Evolutionary conservation across 805 yeast genomes (phyloP), one percentile per base, ranked within the genome.

Genomic region (Wickerhamiella allomyrinae): DNA sequence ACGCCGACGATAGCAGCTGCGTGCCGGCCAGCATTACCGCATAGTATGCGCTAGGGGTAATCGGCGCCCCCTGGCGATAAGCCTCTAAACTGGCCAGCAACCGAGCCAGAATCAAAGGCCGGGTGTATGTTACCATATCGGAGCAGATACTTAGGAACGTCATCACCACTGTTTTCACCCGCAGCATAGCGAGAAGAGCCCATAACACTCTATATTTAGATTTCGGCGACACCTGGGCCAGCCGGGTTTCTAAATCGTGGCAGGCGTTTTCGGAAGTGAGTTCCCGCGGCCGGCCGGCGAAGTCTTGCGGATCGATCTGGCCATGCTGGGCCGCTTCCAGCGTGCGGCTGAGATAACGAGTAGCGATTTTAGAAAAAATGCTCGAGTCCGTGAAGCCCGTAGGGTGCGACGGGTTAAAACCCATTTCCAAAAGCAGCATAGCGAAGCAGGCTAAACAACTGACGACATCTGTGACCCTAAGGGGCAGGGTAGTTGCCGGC

Each of bases 81-180:
- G n/a, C n/a, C 14, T 24, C 15, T 25, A 49, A 23, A 19, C 43
- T 34, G 6, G 29, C 13, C 36, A 49, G 22, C 25, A 49, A 48
- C 15, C 17, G 10, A 7, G 50, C 43, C 3, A 49, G 43, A 2
- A 48, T 22, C 2, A 39, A 19, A 9, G 53, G 51, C n/a, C 48
- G 41, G 8, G 38, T 13, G 29, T 49, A 49, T 3, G 45, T 37
- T 11, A 48, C 24, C 15, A 49, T 21, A 13, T 47, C 45, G 3
- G 35, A 36, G 9, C 38, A 14, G 11, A 43, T 21, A 17, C 24
- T 23, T 5, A 40, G 34, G 7, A 21, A 9, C 6, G 44, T 23
- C 31, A 42, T 10, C 17, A 40, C 29, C 17, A 40, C 3, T 29
- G 41, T 20, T 10, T 34, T 34, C 22, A 37, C 21, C 3, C 29